Evolutionary conservation across 2,329 filamentous ascomycete species (phyloP).

Genomic region (Setomelanomma holmii): DNA sequence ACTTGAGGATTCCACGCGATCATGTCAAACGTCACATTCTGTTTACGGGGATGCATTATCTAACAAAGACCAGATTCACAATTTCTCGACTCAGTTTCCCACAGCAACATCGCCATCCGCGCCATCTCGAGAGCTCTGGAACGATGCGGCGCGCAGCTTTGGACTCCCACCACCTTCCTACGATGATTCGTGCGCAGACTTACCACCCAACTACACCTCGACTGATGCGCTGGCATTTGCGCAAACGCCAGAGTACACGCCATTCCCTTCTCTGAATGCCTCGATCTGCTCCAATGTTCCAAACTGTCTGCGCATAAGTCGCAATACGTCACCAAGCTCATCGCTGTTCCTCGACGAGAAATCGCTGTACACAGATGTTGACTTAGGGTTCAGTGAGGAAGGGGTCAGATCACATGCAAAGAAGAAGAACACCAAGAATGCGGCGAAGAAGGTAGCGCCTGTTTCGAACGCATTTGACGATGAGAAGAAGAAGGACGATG

Average conservation of each 20-base stretch:
- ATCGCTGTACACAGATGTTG: constrained; percentile 55
- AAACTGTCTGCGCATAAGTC: constrained; percentile 37
- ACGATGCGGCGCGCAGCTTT: constrained; percentile 25
- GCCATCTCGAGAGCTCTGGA: constrained; percentile 35
- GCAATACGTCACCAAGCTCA: constrained; percentile 35
- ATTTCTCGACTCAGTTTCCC: constrained; percentile 27
- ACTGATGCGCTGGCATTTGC: constrained; percentile 51
- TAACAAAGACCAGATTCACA: constrained; percentile 36
- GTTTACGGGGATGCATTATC: constrained; percentile 15
- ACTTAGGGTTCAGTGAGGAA: constrained; percentile 65
- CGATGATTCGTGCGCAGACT: constrained; percentile 52
- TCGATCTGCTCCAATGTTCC: constrained; percentile 39
- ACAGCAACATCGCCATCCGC: constrained; percentile 21
- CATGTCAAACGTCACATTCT: constrained; percentile 5
- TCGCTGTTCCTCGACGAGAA: constrained; percentile 43
- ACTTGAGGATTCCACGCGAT: constrained; percentile 8
- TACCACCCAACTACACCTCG: constrained; percentile 55
- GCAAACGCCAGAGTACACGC: constrained; percentile 39
- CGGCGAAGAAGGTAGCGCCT: constrained; percentile 36
- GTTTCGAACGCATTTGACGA: constrained; percentile 46
- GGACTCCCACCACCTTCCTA: constrained; percentile 51
- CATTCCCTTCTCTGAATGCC: constrained; percentile 40
- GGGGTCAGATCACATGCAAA: constrained; percentile 58
- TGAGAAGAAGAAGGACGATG: constrained; percentile 57
- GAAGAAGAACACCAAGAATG: constrained; percentile 58